These are phyloP conservation scores for Aspergillus egyptiacus DNA, from an alignment of 495 filamentous ascomycete genomes.

Conservation along the genomic window DNA sequence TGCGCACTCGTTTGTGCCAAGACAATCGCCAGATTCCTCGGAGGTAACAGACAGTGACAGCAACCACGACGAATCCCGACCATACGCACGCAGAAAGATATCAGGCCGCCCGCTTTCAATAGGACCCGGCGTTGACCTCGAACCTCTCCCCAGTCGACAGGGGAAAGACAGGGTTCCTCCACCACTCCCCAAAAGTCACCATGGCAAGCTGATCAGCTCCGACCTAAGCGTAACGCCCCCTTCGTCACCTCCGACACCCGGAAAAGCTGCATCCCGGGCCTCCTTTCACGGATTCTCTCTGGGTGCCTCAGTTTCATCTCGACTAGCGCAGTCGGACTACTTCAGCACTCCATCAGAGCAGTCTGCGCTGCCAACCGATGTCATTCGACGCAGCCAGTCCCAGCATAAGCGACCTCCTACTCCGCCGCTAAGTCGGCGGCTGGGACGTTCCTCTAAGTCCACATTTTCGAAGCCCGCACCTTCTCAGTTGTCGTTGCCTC, in stretches of 20 bases:
- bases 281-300: conserved; percentile 27
- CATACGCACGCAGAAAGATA: conserved; percentile 36
- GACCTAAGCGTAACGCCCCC: conserved; percentile 22
- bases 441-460: conserved; percentile 38
- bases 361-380: conserved; percentile 18
- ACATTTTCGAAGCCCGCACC: conserved; percentile 30
- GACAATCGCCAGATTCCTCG: conserved; percentile 7
- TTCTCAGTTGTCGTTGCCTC: conserved; percentile 28
- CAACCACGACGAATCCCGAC: conserved; percentile 42
- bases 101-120: conserved; percentile 25
- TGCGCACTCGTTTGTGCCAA: conserved; percentile 4
- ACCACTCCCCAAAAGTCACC: conserved; percentile 57
- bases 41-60: conserved; percentile 36
- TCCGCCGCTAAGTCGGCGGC: conserved; percentile 43
- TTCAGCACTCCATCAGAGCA: conserved; percentile 20
- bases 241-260: conserved; percentile 21
- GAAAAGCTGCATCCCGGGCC: conserved; percentile 23
- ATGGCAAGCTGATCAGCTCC: conserved; percentile 60
- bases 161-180: conserved; percentile 41
- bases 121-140: conserved; percentile 33
- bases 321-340: conserved; percentile 29
- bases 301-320: conserved; percentile 18
- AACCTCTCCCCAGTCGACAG: conserved; percentile 28
- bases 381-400: conserved; percentile 33
- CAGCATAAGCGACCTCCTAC: conserved; percentile 45